Evolutionary conservation across 768 basidiomycete genomes (phyloP).

Genomic region (Tulasnella sp.): DNA sequence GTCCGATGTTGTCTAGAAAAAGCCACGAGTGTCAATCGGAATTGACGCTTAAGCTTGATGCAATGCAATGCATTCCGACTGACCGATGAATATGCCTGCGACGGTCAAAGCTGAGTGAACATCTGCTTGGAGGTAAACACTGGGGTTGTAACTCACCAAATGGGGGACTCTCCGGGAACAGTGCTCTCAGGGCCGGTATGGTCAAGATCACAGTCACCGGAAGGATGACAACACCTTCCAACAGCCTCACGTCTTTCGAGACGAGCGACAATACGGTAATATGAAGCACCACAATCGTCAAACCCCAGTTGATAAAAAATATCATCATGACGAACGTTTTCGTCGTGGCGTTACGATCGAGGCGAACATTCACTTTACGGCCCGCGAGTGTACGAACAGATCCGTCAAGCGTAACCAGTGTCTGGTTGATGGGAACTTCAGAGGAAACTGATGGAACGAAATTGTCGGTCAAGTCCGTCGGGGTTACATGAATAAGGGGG

Average conservation of each 20-base stretch:
- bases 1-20: not conserved
- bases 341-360: not conserved
- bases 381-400: not conserved
- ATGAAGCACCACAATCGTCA: not conserved
- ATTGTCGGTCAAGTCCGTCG: not conserved
- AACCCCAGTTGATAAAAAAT: not conserved
- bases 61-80: not conserved
- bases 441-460: not conserved
- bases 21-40: not conserved
- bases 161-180: not conserved
- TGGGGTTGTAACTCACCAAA: not conserved
- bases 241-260: not conserved
- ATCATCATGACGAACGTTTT: not conserved
- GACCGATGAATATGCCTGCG: not conserved
- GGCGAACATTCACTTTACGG: not conserved
- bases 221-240: not conserved
- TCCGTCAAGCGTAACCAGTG: not conserved
- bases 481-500: not conserved
- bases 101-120: not conserved
- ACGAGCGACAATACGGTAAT: not conserved
- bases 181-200: not conserved
- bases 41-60: not conserved
- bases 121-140: not conserved
- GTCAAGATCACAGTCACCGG: not conserved
- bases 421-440: not conserved